Conservation (phyloP, 163 green algal species). For the Smithsoniella earleae region DNA sequence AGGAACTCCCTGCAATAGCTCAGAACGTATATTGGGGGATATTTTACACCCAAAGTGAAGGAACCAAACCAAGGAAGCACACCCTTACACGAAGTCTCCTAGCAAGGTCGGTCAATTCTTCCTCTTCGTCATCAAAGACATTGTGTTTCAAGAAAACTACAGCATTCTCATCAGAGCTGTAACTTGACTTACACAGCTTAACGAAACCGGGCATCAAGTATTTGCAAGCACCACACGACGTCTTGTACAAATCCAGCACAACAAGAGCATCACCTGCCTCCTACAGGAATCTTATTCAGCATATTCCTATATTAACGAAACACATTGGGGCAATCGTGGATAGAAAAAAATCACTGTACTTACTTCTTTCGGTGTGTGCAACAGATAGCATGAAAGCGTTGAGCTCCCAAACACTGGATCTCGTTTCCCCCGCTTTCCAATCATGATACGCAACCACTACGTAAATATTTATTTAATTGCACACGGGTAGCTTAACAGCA, state of each 20-base stretch:
- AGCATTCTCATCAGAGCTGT: constrained; percentile 1
- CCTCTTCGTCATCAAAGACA: constrained; percentile 41
- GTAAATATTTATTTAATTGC: too few species aligned
- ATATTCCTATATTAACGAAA: background rate
- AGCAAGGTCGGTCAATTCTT: constrained; percentile 34
- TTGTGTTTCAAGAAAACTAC: constrained; percentile 49
- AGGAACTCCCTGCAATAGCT: constrained; percentile 18
- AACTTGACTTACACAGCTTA: constrained; percentile 41
- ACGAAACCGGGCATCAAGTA: constrained; percentile 46
- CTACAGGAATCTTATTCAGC: background rate
- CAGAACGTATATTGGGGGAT: background rate
- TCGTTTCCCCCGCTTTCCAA: too few species aligned
- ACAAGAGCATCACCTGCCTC: constrained; percentile 35
- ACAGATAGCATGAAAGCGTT: too few species aligned
- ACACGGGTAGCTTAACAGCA: too few species aligned
- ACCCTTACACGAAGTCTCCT: background rate
- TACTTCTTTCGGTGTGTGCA: background rate
- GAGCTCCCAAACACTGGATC: too few species aligned
- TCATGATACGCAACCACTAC: too few species aligned
- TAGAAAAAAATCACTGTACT: background rate
- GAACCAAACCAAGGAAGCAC: background rate
- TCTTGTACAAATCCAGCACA: constrained; percentile 51
- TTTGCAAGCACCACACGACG: constrained; percentile 44
- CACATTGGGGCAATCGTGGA: background rate
- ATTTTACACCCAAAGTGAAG: too few species aligned